These are phyloP conservation scores for Mycena leptocephala DNA, from an alignment of 768 basidiomycete genomes.

Conservation along the genomic window DNA sequence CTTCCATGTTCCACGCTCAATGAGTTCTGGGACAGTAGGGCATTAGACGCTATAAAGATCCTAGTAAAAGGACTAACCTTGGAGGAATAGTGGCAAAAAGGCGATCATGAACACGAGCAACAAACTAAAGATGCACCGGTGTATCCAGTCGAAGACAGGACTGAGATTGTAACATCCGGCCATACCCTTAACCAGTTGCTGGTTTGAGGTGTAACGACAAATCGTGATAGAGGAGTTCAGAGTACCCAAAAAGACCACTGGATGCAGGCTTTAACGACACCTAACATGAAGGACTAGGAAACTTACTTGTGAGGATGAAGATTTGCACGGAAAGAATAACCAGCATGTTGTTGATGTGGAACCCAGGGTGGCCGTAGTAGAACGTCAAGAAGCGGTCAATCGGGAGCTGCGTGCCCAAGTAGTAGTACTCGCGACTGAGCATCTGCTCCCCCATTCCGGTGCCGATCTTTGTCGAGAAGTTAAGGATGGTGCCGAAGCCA, in stretches of 20 bases:
- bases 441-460: constrained; percentile 99
- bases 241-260: constrained; percentile 96
- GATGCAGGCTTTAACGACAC: constrained; percentile 30
- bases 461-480: constrained; percentile 99
- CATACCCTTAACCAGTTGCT: constrained; percentile 84
- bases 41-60: constrained; percentile 32
- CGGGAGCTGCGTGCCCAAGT: constrained; percentile 97
- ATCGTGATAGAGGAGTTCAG: constrained; percentile 86
- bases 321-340: constrained; percentile 97
- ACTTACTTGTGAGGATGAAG: constrained; percentile 92
- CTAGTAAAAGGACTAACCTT: constrained; percentile 70
- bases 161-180: constrained; percentile 94
- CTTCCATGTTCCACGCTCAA: constrained; percentile 94
- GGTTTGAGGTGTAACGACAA: constrained; percentile 83
- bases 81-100: constrained; percentile 94
- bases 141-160: constrained; percentile 96
- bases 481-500: constrained; percentile 98
- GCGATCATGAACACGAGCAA: constrained; percentile 99
- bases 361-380: constrained; percentile 99
- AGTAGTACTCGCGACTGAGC: constrained; percentile 99
- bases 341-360: constrained; percentile 99
- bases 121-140: constrained; percentile 96
- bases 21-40: constrained; percentile 75
- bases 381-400: constrained; percentile 99
- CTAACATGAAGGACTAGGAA: neutral